Evolutionary conservation across 2,329 filamentous ascomycete genomes (phyloP), one percentile per base, ranked within the genome.

Genomic region (Dactylellina parvicollis): DNA sequence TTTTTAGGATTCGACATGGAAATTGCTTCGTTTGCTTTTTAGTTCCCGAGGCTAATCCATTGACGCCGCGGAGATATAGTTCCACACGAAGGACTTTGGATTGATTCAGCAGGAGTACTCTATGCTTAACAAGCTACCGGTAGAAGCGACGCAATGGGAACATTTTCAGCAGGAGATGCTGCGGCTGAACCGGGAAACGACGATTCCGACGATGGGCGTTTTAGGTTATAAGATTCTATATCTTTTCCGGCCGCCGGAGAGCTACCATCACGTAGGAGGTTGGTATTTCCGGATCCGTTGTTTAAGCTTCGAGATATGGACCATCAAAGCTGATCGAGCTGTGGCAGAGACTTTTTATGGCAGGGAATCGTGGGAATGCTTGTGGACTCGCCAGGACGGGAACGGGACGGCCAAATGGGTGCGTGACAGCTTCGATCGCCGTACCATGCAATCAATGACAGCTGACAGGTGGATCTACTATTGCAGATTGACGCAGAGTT

Each of bases 201-300:
- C 32, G 22, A 56, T 46, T 18, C 55, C 46, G 12, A 36, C 7
- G 16, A 24, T 73, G 40, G 60, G 38, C 2, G 47, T 66, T 26
- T 47, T 49, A 18, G 69, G 69, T 26, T 73, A 73, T 49, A 73
- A 73, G 44, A 38, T 73, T 32, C 47, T 73, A 42, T 73, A 73
- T 61, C 60, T 73, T 18, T 73, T 73, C 44, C 54, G 69, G 69
- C 69, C 69, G 36, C 50, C 69, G 2, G 60, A 73, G 52, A 66
- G 69, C 40, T 73, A 60, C 54, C 69, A 73, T 73, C 69, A 73
- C 38, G 26, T 22, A 20, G 69, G 54, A 73, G 69, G 69, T 73
- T 73, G 55, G 61, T 66, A 49, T 54, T 38, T 38, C 18, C 40
- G 60, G 67, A 65, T 66, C 55, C 30, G 54, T 5, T 66, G 18